Conservation (phyloP, 306 rosid genomes). For the Mimosa pudica region DNA sequence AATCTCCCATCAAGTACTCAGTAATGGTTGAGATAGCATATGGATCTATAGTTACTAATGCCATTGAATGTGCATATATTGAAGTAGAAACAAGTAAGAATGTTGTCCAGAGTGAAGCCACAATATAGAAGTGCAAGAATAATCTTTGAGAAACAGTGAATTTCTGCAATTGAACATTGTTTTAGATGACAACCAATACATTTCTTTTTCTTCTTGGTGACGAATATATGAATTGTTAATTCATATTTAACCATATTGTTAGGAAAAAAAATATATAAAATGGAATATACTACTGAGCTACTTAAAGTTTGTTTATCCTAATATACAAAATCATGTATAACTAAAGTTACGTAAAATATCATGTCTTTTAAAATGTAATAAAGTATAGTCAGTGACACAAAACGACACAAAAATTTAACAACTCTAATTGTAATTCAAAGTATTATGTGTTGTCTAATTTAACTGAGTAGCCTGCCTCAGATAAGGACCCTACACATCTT, state of each 20-base stretch:
- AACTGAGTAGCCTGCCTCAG: background rate
- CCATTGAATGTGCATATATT: slow-evolving; percentile 60
- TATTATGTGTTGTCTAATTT: background rate
- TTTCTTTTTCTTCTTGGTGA: background rate
- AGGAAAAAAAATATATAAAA: background rate
- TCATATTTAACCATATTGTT: background rate
- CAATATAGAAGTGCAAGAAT: slow-evolving; percentile 72
- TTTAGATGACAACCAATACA: background rate
- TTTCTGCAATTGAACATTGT: slow-evolving; percentile 51
- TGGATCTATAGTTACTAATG: slow-evolving; percentile 52
- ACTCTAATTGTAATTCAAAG: background rate
- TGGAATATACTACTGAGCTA: background rate
- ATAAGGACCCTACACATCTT: background rate
- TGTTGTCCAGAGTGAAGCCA: slow-evolving; percentile 79
- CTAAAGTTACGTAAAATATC: background rate
- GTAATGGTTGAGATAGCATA: slow-evolving; percentile 54
- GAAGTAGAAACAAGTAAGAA: slow-evolving; percentile 69
- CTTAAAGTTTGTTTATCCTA: background rate
- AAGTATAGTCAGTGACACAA: background rate
- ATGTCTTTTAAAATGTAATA: background rate
- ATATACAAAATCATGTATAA: background rate
- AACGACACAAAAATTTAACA: background rate
- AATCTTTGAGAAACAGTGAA: slow-evolving; percentile 79
- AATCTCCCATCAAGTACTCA: slow-evolving; percentile 71
- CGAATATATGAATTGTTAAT: background rate